Evolutionary conservation across 1,139 yeast species (phyloP).

Genomic region (Suhomyces yuchorum): DNA sequence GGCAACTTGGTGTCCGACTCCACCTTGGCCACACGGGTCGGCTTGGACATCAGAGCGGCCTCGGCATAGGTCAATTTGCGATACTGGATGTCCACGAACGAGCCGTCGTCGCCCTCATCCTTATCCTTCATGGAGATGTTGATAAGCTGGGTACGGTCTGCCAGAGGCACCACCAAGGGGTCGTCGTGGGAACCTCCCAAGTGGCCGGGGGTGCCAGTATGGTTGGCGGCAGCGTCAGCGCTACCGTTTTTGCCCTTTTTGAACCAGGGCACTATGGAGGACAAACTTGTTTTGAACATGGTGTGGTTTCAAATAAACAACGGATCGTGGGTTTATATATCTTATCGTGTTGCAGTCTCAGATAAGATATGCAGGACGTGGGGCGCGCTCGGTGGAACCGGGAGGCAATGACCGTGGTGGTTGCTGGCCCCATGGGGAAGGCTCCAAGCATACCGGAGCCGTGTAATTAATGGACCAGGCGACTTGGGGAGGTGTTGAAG

Average conservation of each 20-base stretch:
- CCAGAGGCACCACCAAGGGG: slow-evolving; percentile 32
- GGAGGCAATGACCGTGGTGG: slow-evolving; percentile 4
- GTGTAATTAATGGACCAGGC: background rate
- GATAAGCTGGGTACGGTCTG: slow-evolving; percentile 30
- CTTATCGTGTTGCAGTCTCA: slow-evolving; percentile 10
- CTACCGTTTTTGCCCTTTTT: slow-evolving; percentile 15
- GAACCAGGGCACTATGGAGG: slow-evolving; percentile 24
- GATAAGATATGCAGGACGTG: slow-evolving; percentile 13
- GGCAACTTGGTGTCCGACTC: background rate
- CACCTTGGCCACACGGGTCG: slow-evolving; percentile 8
- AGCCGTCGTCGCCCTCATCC: slow-evolving; percentile 30
- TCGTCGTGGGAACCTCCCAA: slow-evolving; percentile 3
- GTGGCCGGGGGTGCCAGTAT: background rate
- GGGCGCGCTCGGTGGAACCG: slow-evolving; percentile 5
- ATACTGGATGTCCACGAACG: slow-evolving; percentile 41
- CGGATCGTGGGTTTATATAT: slow-evolving; percentile 10
- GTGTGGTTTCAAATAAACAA: slow-evolving; percentile 5
- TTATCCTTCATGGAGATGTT: slow-evolving; percentile 39
- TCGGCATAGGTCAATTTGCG: slow-evolving; percentile 48
- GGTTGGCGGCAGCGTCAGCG: slow-evolving; percentile 1
- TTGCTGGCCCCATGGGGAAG: background rate
- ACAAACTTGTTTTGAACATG: slow-evolving; percentile 25
- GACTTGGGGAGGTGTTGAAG: background rate
- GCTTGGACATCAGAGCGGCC: slow-evolving; percentile 38
- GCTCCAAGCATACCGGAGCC: background rate